These are phyloP conservation scores for Gossypium gossypioides DNA, from an alignment of 441 rosid species.

Conservation along the genomic window DNA sequence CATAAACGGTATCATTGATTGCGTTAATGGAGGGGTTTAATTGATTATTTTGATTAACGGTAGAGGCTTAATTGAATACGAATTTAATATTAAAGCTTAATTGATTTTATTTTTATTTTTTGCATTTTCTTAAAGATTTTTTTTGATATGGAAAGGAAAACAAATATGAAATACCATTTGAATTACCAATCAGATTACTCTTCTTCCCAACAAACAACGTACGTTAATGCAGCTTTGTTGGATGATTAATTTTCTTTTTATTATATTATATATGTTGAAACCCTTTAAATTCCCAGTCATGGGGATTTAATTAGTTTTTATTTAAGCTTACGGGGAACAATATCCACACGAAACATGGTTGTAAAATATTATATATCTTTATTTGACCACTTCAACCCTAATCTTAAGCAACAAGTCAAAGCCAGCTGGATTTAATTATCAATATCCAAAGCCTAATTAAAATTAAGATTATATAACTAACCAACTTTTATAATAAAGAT, in stretches of 20 bases:
- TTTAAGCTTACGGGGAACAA: not conserved
- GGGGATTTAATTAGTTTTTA: not conserved
- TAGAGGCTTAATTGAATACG: too few species aligned
- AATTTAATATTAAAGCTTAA: too few species aligned
- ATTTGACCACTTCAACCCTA: not conserved
- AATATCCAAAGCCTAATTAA: not conserved
- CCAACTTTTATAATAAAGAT: not conserved
- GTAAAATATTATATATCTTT: not conserved
- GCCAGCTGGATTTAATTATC: not conserved
- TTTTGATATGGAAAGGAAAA: too few species aligned
- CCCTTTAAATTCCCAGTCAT: not conserved
- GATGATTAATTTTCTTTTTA: too few species aligned
- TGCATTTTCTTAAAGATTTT: too few species aligned
- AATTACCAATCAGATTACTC: too few species aligned
- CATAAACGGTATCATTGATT: too few species aligned
- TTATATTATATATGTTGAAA: too few species aligned
- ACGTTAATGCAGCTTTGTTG: slow-evolving; percentile 28
- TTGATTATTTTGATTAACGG: too few species aligned
- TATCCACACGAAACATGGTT: not conserved
- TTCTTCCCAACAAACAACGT: slow-evolving; percentile 38
- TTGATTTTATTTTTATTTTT: too few species aligned
- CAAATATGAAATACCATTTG: too few species aligned
- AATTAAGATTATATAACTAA: not conserved
- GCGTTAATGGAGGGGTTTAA: too few species aligned
- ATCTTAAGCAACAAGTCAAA: not conserved